Evolutionary conservation across 371 early-diverging fungal species (phyloP), one percentile per base, ranked within the genome.

Genomic region (Cokeromyces recurvatus): DNA sequence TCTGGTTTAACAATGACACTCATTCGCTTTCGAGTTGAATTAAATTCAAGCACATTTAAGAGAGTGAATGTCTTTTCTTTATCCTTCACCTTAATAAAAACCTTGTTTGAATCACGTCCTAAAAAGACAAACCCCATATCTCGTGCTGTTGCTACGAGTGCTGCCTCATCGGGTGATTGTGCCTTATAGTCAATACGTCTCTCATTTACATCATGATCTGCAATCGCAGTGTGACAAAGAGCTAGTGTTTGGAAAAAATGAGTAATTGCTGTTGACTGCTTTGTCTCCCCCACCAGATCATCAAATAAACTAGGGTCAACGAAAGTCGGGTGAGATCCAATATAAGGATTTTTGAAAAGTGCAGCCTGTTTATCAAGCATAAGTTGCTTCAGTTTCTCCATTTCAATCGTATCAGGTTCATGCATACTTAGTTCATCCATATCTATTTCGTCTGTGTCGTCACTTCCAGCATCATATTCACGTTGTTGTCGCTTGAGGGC

Each of bases 111-210:
- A 4, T 77, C 77, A 14, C 92, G 80, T 15, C 82, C 78, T 39
- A 92, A 34, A 55, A 89, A 94, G 1, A 77, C 74, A 53, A 95
- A 95, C 0, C 95, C 95, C n/a, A 91, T 74, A 54, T 94, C 90
- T 24, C 90, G 72, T 0, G 95, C 95, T 0, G 93, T 88, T 0
- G 84, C 74, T 0, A 97, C 95, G 25, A 97, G 63, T 0, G 98
- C 98, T 3, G 91, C 90, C 60, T 95, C 96, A 55, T 95, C 97
- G 0, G 95, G 95, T 5, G 92, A 91, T 60, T 94, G 91, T 1
- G 95, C 94, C 57, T 88, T 85, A 75, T 94, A 95, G 22, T 79
- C 82, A 21, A 90, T 77, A 9, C 46, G 43, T 24, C 66, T 53
- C 1, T 66, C 71, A 32, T 72, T 68, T 3, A 58, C 55, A 12